Conservation (phyloP, 768 basidiomycete species). For the Auricularia cornea region DNA sequence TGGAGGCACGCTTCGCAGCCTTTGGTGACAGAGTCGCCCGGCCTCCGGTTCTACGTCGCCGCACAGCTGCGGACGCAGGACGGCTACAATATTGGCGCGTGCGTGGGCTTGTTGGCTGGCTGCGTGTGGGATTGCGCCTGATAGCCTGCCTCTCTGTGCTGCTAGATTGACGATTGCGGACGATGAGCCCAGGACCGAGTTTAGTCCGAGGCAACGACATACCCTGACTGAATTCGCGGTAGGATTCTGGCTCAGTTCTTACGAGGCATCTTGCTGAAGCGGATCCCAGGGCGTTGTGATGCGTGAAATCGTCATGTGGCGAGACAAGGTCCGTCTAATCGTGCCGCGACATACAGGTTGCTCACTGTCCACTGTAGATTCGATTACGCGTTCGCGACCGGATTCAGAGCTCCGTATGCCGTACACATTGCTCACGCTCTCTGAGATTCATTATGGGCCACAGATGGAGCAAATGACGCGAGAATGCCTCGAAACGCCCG, state of each 20-base stretch:
- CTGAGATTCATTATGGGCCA: constrained; percentile 1
- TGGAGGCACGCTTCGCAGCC: constrained; percentile 38
- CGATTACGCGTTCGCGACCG: constrained; percentile 84
- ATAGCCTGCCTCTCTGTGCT: background rate
- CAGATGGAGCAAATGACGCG: constrained; percentile 95
- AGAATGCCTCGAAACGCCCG: constrained; percentile 88
- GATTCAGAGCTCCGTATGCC: constrained; percentile 76
- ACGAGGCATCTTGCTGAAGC: background rate
- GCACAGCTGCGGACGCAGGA: constrained; percentile 84
- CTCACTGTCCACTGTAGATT: constrained; percentile 40
- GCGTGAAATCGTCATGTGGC: constrained; percentile 94
- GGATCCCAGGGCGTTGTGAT: constrained; percentile 63
- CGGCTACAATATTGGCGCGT: constrained; percentile 84
- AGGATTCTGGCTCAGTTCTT: constrained; percentile 10
- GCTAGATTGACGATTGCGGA: constrained; percentile 74
- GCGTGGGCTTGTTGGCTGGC: constrained; percentile 18
- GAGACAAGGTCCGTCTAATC: constrained; percentile 62
- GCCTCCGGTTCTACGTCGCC: constrained; percentile 85
- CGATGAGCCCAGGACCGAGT: constrained; percentile 73
- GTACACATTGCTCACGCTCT: background rate
- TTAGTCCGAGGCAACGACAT: constrained; percentile 81
- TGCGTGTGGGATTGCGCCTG: background rate
- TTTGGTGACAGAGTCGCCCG: constrained; percentile 53
- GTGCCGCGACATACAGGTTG: background rate
- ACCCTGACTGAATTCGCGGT: constrained; percentile 90